A percentile compares a stretch with the other conserved stretches of the same genome.
Conservation (phyloP, 1,284 basidiomycete genomes). For the Leccinum subfulvum region DNA sequence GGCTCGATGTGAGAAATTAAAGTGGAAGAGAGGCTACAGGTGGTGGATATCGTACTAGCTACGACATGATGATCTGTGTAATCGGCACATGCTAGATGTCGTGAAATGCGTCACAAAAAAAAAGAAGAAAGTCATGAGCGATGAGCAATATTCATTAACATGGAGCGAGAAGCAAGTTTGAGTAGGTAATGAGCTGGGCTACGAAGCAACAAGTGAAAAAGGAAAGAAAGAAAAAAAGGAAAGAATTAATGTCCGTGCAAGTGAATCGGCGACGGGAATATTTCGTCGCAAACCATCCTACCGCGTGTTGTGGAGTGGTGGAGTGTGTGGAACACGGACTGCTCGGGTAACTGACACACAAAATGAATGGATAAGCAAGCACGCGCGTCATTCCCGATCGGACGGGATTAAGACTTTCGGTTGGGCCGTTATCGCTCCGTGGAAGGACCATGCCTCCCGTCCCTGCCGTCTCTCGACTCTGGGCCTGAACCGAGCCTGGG, state of each 20-base stretch:
- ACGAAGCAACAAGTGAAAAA: not conserved
- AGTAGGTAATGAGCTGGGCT: constrained; percentile 8
- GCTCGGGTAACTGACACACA: constrained; percentile 10
- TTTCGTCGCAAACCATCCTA: constrained; percentile 1
- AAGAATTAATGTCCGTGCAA: constrained; percentile 24
- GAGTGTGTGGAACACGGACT: constrained; percentile 12
- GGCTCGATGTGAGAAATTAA: constrained; percentile 11
- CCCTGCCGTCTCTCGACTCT: constrained; percentile 28
- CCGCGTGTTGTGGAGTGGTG: constrained; percentile 17
- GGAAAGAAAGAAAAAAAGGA: not conserved
- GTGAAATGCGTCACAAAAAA: constrained; percentile 20
- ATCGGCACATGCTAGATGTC: constrained; percentile 23
- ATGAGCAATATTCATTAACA: constrained; percentile 6
- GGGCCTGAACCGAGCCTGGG: constrained; percentile 20
- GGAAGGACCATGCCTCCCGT: constrained; percentile 31
- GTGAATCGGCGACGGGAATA: constrained; percentile 14
- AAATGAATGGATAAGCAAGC: constrained; percentile 2
- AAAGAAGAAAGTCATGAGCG: not conserved
- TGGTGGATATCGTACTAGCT: constrained; percentile 16
- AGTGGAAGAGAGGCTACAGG: not conserved
- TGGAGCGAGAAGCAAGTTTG: constrained; percentile 7
- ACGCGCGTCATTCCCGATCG: constrained; percentile 5
- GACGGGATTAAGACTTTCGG: constrained; percentile 2
- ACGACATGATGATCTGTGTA: constrained; percentile 13
- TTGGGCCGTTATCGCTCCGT: constrained; percentile 25